phyloP scores from a whole-genome alignment of 495 filamentous ascomycete genomes.

The Neurospora hispaniola region DNA sequence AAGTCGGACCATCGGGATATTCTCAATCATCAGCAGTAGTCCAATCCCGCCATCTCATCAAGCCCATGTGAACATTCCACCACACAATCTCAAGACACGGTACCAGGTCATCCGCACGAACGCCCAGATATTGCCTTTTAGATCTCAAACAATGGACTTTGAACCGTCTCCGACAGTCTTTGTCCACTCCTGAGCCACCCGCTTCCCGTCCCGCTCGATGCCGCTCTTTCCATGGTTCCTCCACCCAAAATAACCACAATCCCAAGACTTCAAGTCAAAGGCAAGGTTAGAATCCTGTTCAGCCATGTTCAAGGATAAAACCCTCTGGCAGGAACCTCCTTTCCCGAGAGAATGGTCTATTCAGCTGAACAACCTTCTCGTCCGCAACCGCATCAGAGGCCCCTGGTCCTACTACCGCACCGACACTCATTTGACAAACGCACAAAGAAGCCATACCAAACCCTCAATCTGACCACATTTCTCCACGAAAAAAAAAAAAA shows the following conservation, averaged over 20 bases:
- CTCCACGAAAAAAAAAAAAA: not conserved
- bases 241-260: not conserved
- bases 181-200: not conserved
- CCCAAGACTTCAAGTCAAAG: not conserved
- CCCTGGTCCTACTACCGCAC: not conserved
- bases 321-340: not conserved
- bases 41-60: not conserved
- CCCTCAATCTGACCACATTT: not conserved
- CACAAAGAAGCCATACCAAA: not conserved
- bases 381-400: not conserved
- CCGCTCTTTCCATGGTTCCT: not conserved
- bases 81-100: not conserved
- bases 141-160: not conserved
- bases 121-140: not conserved
- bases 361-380: not conserved
- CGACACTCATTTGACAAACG: not conserved
- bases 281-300: not conserved
- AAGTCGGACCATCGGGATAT: not conserved
- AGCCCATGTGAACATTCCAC: not conserved
- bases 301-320: not conserved
- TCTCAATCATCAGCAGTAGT: not conserved
- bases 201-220: not conserved
- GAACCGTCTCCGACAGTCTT: not conserved
- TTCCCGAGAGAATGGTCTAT: not conserved
- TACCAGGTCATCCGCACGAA: not conserved